Percentiles rank a stretch among this genome's conserved stretches.
Evolutionary conservation across 2,329 filamentous ascomycete genomes (phyloP).

Genomic region (Calonectria hawksworthii): DNA sequence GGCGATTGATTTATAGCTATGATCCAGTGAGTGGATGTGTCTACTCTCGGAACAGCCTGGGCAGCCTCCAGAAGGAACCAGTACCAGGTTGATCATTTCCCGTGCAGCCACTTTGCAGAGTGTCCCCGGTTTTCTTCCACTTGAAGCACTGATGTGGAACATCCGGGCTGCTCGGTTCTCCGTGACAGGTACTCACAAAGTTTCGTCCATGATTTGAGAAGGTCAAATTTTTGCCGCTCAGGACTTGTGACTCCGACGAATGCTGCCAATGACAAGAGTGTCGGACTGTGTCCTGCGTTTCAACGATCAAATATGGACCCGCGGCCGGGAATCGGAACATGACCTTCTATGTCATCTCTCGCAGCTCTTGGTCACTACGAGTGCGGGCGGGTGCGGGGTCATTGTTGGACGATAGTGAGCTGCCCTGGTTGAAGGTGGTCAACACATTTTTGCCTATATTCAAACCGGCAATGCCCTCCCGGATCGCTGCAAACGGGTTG

Average conservation of each 20-base stretch:
- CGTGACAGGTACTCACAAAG: slow-evolving; percentile 20
- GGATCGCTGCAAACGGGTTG: slow-evolving; percentile 61
- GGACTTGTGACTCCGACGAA: not conserved
- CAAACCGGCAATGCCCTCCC: slow-evolving; percentile 63
- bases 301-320: slow-evolving; percentile 50
- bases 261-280: slow-evolving; percentile 24
- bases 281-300: slow-evolving; percentile 47
- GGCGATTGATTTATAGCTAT: not conserved
- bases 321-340: slow-evolving; percentile 50
- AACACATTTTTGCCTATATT: slow-evolving; percentile 64
- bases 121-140: slow-evolving; percentile 9
- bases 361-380: slow-evolving; percentile 58
- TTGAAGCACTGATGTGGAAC: slow-evolving; percentile 38
- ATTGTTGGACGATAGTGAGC: slow-evolving; percentile 39
- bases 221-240: not conserved
- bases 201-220: not conserved
- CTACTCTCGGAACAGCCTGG: not conserved
- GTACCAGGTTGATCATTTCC: not conserved
- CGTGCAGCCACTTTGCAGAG: not conserved
- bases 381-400: slow-evolving; percentile 35
- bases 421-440: slow-evolving; percentile 48
- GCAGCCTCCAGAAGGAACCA: not conserved
- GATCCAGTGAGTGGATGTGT: not conserved
- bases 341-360: slow-evolving; percentile 62
- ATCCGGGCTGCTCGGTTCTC: slow-evolving; percentile 28